These are phyloP conservation scores for Aspergillus sp. DNA, from an alignment of 2,329 filamentous ascomycete genomes.

Conservation along the genomic window DNA sequence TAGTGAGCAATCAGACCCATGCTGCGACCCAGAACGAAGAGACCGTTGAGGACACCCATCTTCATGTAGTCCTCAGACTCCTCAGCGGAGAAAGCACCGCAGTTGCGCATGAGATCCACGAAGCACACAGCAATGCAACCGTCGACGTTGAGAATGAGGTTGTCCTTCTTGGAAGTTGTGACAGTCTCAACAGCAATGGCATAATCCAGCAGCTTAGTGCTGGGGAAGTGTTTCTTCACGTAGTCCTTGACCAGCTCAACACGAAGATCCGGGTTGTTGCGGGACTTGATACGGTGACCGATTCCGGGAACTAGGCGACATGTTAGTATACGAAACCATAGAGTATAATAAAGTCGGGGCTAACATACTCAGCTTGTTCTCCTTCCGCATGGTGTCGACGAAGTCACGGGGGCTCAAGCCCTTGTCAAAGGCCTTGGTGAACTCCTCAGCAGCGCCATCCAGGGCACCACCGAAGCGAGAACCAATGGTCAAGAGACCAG, in stretches of 20 bases:
- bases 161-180: constrained; percentile 99
- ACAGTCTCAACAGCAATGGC: constrained; percentile 96
- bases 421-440: constrained; percentile 97
- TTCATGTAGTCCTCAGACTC: constrained; percentile 98
- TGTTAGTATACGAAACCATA: constrained; percentile 26
- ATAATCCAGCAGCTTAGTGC: constrained; percentile 97
- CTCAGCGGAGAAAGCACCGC: constrained; percentile 91
- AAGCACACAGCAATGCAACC: constrained; percentile 99
- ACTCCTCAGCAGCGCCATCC: constrained; percentile 96
- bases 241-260: constrained; percentile 99
- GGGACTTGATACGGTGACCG: constrained; percentile 98
- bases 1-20: constrained; percentile 99
- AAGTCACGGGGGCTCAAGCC: constrained; percentile 97
- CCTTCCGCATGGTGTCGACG: constrained; percentile 97
- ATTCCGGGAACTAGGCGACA: constrained; percentile 75
- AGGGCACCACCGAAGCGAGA: constrained; percentile 98
- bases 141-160: constrained; percentile 98
- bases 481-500: constrained; percentile 96
- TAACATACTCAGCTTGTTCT: constrained; percentile 92
- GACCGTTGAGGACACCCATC: constrained; percentile 99
- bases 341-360: neutral
- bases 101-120: constrained; percentile 95
- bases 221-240: constrained; percentile 95
- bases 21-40: constrained; percentile 94
- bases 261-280: constrained; percentile 99